Conservation (phyloP, 2,329 filamentous ascomycete genomes). For the Fusarium poae region DNA sequence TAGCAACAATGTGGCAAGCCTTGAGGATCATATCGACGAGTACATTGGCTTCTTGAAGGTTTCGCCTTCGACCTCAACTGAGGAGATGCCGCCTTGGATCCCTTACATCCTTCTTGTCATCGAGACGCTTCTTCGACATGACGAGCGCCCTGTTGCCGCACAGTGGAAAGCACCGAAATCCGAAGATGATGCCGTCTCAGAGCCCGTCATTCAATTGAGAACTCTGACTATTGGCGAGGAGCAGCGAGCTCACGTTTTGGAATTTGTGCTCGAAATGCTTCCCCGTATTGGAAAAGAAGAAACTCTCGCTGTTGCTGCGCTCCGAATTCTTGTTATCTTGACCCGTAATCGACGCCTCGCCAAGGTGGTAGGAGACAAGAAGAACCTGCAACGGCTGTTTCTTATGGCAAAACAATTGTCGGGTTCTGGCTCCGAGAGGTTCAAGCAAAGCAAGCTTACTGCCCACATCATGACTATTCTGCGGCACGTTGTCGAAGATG, state of each 20-base stretch:
- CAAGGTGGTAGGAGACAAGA: conserved; percentile 83
- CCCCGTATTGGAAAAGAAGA: conserved; percentile 91
- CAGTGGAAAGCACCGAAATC: conserved; percentile 73
- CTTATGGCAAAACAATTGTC: conserved; percentile 95
- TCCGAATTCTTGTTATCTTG: conserved; percentile 87
- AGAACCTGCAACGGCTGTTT: conserved; percentile 89
- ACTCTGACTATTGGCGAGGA: conserved; percentile 69
- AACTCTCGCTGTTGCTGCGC: conserved; percentile 82
- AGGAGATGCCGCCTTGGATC: conserved; percentile 92
- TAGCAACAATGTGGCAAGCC: conserved; percentile 76
- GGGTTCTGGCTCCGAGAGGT: conserved; percentile 79
- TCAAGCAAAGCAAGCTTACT: conserved; percentile 68
- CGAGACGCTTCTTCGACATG: conserved; percentile 90
- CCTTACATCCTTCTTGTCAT: conserved; percentile 90
- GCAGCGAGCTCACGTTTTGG: conserved; percentile 78
- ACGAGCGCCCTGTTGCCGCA: conserved; percentile 82
- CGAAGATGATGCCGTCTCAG: conserved; percentile 63
- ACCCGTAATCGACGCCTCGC: conserved; percentile 84
- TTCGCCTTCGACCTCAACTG: conserved; percentile 72
- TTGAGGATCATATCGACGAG: conserved; percentile 81
- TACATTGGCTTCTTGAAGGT: conserved; percentile 85
- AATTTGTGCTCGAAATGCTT: conserved; percentile 83
- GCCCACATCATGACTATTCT: conserved; percentile 84
- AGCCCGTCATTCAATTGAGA: conserved; percentile 71
- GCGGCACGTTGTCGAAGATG: conserved; percentile 94